Evolutionary conservation across 2,329 filamentous ascomycete species (phyloP).

Genomic region (Cercospora sp.): DNA sequence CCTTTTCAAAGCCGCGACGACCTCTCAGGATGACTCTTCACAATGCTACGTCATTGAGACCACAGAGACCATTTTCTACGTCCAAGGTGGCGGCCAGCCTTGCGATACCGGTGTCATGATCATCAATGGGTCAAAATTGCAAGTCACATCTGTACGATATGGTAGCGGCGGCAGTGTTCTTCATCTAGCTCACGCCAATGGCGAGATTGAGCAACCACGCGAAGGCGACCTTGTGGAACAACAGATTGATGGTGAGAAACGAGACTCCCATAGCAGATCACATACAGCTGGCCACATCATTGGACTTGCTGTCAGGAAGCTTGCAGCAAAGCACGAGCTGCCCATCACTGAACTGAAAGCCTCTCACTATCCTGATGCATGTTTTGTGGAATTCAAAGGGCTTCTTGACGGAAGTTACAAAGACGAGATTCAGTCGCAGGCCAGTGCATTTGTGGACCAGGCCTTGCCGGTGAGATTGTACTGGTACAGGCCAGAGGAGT

Average conservation of each 20-base stretch:
- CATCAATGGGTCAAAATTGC: conserved; percentile 43
- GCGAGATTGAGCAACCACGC: conserved; percentile 3
- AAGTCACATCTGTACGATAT: conserved; percentile 60
- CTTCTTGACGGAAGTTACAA: conserved; percentile 65
- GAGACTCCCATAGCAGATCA: conserved; percentile 64
- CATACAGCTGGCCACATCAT: conserved; percentile 76
- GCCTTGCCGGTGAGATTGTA: conserved; percentile 63
- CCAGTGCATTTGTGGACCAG: conserved; percentile 60
- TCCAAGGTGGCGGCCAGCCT: conserved; percentile 73
- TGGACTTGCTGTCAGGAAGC: conserved; percentile 64
- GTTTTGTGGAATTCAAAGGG: conserved; percentile 68
- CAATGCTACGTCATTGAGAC: conserved; percentile 42
- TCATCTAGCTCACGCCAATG: conserved; percentile 54
- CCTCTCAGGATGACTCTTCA: background rate
- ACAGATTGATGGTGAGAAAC: conserved; percentile 60
- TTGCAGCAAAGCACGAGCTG: conserved; percentile 57
- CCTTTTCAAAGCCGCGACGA: conserved; percentile 8
- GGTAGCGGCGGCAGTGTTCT: conserved; percentile 59
- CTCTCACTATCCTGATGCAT: conserved; percentile 67
- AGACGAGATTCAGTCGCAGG: conserved; percentile 60
- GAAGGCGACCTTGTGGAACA: conserved; percentile 55
- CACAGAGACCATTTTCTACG: conserved; percentile 70
- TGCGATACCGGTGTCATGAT: conserved; percentile 64
- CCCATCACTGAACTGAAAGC: conserved; percentile 65
- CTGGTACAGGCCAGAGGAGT: conserved; percentile 59